These are phyloP conservation scores for Cicer arietinum DNA, from an alignment of 306 rosid species.

Conservation along the genomic window DNA sequence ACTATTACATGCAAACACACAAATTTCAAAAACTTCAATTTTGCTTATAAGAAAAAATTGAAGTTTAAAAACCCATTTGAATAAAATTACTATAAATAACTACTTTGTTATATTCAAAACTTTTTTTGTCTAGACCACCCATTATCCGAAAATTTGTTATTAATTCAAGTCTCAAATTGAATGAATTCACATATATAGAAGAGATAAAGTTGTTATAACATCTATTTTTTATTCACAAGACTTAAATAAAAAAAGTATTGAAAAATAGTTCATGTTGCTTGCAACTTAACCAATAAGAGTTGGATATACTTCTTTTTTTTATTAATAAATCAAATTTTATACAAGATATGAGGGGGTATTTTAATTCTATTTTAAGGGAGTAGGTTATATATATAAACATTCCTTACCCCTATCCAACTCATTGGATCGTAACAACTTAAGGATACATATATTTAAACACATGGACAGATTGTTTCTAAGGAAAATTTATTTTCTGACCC, in stretches of 20 bases:
- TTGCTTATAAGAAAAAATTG: no score
- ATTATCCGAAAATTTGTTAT: not conserved
- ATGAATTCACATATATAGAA: not conserved
- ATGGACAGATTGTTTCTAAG: conserved; percentile 38
- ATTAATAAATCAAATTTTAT: not conserved
- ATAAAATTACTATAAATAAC: no score
- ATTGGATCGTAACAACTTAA: conserved; percentile 34
- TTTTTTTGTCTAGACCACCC: not conserved
- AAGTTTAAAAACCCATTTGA: no score
- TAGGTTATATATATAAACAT: conserved; percentile 34
- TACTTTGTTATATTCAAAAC: no score
- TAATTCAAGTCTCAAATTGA: not conserved
- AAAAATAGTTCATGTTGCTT: not conserved
- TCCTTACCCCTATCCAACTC: conserved; percentile 30
- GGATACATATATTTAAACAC: conserved; percentile 39
- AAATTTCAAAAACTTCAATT: no score
- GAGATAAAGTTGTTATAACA: no score
- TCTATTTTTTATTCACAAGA: no score
- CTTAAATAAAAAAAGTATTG: no score
- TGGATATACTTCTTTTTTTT: not conserved
- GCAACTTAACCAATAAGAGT: conserved; percentile 4
- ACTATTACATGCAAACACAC: no score
- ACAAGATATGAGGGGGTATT: not conserved
- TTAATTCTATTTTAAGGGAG: conserved; percentile 23
- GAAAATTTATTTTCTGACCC: conserved; percentile 35